phyloP scores from a whole-genome alignment of 495 filamentous ascomycete species.

The Lichenothelia convexa region DNA sequence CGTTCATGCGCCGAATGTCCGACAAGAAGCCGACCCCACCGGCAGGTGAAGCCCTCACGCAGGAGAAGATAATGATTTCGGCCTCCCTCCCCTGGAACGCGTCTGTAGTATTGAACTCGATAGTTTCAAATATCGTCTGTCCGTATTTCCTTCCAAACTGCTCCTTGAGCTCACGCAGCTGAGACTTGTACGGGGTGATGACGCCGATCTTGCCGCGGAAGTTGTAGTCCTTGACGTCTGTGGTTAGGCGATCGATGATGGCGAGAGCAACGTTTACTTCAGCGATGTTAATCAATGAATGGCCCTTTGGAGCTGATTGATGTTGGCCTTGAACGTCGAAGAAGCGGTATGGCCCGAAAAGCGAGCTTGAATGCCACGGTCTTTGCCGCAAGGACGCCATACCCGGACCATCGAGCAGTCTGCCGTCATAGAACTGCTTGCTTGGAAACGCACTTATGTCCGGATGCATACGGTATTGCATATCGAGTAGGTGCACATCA shows the following conservation, averaged over 20 bases:
- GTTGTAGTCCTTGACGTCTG: slow-evolving; percentile 49
- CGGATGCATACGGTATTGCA: slow-evolving; percentile 97
- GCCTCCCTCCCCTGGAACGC: slow-evolving; percentile 94
- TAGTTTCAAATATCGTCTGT: slow-evolving; percentile 47
- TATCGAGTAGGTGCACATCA: slow-evolving; percentile 87
- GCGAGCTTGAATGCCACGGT: slow-evolving; percentile 65
- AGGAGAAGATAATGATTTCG: slow-evolving; percentile 97
- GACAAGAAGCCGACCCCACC: slow-evolving; percentile 95
- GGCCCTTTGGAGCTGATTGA: slow-evolving; percentile 52
- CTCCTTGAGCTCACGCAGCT: slow-evolving; percentile 59
- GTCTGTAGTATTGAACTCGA: slow-evolving; percentile 98
- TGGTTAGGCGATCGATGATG: slow-evolving; percentile 57
- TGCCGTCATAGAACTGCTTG: slow-evolving; percentile 74
- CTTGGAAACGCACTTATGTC: slow-evolving; percentile 85
- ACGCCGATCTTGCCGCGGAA: slow-evolving; percentile 78
- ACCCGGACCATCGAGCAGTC: slow-evolving; percentile 61
- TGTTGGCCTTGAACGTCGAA: slow-evolving; percentile 89
- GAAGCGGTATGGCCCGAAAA: slow-evolving; percentile 90
- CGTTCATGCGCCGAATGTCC: slow-evolving; percentile 98
- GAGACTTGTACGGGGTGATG: slow-evolving; percentile 92
- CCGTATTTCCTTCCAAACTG: slow-evolving; percentile 57
- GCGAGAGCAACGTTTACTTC: slow-evolving; percentile 72
- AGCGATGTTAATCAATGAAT: slow-evolving; percentile 76
- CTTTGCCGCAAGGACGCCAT: slow-evolving; percentile 58
- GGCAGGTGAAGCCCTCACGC: slow-evolving; percentile 70